Conservation (phyloP, 2,329 filamentous ascomycete genomes). For the Chaetomium olivaceum region DNA sequence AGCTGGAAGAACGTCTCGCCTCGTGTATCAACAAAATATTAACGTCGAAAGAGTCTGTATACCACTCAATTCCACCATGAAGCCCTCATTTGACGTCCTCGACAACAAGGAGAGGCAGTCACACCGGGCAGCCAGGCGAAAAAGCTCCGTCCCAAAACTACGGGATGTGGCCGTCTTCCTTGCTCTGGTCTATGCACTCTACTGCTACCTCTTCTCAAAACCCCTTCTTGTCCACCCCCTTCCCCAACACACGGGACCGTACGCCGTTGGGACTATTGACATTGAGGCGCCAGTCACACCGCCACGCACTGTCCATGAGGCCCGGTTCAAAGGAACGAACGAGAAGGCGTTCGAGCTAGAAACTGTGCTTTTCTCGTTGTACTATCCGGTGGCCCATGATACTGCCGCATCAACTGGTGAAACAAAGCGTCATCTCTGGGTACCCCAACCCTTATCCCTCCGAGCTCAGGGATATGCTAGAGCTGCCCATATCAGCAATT, state of each 20-base stretch:
- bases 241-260: conserved; percentile 47
- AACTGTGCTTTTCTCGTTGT: conserved; percentile 52
- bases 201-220: conserved; percentile 43
- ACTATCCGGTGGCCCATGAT: conserved; percentile 46
- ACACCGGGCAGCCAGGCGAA: not conserved
- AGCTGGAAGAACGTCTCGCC: not conserved
- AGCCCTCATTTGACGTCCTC: conserved; percentile 11
- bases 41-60: not conserved
- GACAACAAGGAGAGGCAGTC: not conserved
- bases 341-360: conserved; percentile 48
- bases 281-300: conserved; percentile 42
- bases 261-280: conserved; percentile 50
- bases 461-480: conserved; percentile 50
- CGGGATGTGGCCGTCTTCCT: conserved; percentile 39
- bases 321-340: conserved; percentile 40
- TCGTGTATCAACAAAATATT: not conserved
- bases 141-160: conserved; percentile 21
- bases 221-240: conserved; percentile 48
- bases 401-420: conserved; percentile 19
- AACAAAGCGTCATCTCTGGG: conserved; percentile 45
- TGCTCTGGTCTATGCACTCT: conserved; percentile 41
- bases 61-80: not conserved
- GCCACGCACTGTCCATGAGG: conserved; percentile 39
- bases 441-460: conserved; percentile 46
- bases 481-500: conserved; percentile 47